Evolutionary conservation across 441 rosid species (phyloP).

Genomic region (Euphorbia celastroides): DNA sequence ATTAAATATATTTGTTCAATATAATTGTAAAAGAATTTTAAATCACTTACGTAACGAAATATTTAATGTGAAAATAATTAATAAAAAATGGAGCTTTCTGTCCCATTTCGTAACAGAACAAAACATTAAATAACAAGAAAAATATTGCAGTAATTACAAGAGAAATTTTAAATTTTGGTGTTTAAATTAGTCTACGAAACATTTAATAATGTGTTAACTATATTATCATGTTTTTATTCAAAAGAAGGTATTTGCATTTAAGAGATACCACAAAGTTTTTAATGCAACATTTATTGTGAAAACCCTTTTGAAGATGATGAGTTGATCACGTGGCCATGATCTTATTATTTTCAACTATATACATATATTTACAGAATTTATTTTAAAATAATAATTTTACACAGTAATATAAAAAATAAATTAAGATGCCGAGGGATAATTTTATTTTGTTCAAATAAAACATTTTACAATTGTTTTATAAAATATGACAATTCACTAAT

Average conservation of each 20-base stretch:
- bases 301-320: neutral
- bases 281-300: conserved; percentile 27
- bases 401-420: too few species aligned
- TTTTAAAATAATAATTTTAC: too few species aligned
- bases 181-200: neutral
- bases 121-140: neutral
- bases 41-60: neutral
- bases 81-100: conserved; percentile 4
- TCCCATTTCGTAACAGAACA: conserved; percentile 1
- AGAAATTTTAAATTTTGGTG: neutral
- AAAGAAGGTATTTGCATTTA: conserved; percentile 31
- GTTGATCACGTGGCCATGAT: conserved; percentile 20
- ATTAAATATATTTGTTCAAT: neutral
- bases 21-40: neutral
- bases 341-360: neutral
- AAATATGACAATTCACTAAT: too few species aligned
- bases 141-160: neutral
- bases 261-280: conserved; percentile 18
- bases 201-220: neutral
- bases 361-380: neutral
- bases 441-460: too few species aligned
- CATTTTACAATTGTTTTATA: too few species aligned
- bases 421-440: too few species aligned
- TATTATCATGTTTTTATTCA: conserved; percentile 7
- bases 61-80: neutral